Percentiles rank a stretch among this genome's conserved stretches.
Evolutionary conservation across 768 basidiomycete genomes (phyloP).

Genomic region (Baorangia bicolor): DNA sequence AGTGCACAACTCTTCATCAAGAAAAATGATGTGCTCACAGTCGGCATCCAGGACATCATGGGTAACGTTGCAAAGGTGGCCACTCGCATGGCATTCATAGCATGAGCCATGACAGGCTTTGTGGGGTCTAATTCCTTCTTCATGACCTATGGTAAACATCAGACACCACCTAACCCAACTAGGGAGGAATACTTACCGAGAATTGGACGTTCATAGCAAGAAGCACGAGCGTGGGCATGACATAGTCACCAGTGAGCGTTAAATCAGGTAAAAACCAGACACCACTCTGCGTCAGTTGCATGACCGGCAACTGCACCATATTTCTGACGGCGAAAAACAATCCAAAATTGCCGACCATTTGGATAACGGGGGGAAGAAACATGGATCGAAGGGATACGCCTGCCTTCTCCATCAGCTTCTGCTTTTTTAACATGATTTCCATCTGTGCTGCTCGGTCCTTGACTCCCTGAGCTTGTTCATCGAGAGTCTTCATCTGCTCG

Average conservation of each 20-base stretch:
- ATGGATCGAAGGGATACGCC: slow-evolving; percentile 60
- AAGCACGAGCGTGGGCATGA: slow-evolving; percentile 63
- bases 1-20: background rate
- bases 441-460: slow-evolving; percentile 43
- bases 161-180: background rate
- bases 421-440: slow-evolving; percentile 44
- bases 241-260: slow-evolving; percentile 74
- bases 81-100: slow-evolving; percentile 65
- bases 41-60: slow-evolving; percentile 58
- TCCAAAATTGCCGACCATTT: slow-evolving; percentile 74
- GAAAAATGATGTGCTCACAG: slow-evolving; percentile 46
- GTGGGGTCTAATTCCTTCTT: slow-evolving; percentile 54
- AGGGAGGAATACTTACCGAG: slow-evolving; percentile 43
- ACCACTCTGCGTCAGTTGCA: slow-evolving; percentile 76
- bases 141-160: slow-evolving; percentile 34
- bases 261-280: slow-evolving; percentile 73
- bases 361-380: slow-evolving; percentile 58
- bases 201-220: slow-evolving; percentile 69
- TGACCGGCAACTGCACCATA: slow-evolving; percentile 69
- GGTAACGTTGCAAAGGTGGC: slow-evolving; percentile 52
- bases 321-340: slow-evolving; percentile 80
- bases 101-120: slow-evolving; percentile 57
- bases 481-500: slow-evolving; percentile 52
- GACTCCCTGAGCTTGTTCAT: slow-evolving; percentile 37
- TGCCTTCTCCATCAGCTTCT: slow-evolving; percentile 57